Evolutionary conservation across 768 basidiomycete genomes (phyloP).

Genomic region (Erythrobasidium yunnanense): DNA sequence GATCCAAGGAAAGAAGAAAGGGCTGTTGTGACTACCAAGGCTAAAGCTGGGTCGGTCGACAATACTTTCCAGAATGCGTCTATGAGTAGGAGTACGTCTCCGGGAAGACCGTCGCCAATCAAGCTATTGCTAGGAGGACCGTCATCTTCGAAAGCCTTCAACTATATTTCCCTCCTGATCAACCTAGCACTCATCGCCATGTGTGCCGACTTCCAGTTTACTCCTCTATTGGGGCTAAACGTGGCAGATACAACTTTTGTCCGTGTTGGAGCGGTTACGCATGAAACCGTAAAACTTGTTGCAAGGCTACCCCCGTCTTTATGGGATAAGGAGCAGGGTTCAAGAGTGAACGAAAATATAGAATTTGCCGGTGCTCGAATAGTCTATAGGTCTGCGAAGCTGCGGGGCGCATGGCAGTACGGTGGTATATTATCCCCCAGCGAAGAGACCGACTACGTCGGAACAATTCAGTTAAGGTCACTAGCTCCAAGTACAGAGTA

Average conservation of each 20-base stretch:
- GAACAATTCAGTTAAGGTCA: conserved; percentile 47
- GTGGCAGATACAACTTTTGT: conserved; percentile 51
- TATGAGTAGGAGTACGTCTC: too few species aligned
- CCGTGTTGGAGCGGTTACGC: conserved; percentile 60
- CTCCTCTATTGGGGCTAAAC: conserved; percentile 53
- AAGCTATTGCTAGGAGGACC: conserved; percentile 22
- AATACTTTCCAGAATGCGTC: neutral
- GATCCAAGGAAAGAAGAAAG: too few species aligned
- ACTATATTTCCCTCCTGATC: conserved; percentile 39
- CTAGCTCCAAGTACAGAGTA: conserved; percentile 62
- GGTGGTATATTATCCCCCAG: conserved; percentile 26
- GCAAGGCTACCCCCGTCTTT: conserved; percentile 45
- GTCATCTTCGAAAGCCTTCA: conserved; percentile 26
- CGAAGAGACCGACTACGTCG: conserved; percentile 36
- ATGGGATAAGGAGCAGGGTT: conserved; percentile 25
- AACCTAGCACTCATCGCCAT: conserved; percentile 44
- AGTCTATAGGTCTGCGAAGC: conserved; percentile 34
- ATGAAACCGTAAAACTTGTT: conserved; percentile 54
- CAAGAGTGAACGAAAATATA: conserved; percentile 25
- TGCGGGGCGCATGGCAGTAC: conserved; percentile 32
- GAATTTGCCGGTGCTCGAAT: conserved; percentile 31
- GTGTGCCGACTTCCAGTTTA: conserved; percentile 48
- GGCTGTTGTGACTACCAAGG: neutral
- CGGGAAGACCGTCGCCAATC: too few species aligned
- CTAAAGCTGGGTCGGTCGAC: too few species aligned